Evolutionary conservation across 2,329 filamentous ascomycete genomes (phyloP).

Genomic region (Myriosclerotinia curreyana): DNA sequence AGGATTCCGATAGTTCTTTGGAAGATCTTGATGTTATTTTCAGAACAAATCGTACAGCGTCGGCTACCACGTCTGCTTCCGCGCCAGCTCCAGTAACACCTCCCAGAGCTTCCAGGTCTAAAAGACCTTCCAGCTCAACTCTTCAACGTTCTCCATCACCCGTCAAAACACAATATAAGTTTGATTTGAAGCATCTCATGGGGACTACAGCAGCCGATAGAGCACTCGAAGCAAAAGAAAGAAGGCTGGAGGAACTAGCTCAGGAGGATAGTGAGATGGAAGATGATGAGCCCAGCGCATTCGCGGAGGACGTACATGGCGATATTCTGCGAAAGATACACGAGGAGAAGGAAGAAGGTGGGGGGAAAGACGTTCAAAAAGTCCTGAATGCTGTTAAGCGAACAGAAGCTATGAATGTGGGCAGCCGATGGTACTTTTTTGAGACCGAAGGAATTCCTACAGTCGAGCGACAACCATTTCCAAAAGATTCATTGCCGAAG

Average conservation of each 20-base stretch:
- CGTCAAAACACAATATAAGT: constrained; percentile 53
- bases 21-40: constrained; percentile 48
- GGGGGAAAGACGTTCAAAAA: constrained; percentile 40
- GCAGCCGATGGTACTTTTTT: constrained; percentile 59
- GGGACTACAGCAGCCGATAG: constrained; percentile 58
- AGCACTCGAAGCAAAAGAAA: constrained; percentile 55
- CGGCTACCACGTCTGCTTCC: constrained; percentile 22
- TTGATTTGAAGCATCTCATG: constrained; percentile 60
- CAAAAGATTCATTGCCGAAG: constrained; percentile 25
- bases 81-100: constrained; percentile 19
- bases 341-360: constrained; percentile 42
- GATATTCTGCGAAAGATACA: constrained; percentile 14
- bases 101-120: constrained; percentile 24
- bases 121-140: constrained; percentile 25
- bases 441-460: constrained; percentile 29
- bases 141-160: constrained; percentile 50
- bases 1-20: constrained; percentile 51
- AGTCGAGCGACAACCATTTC: constrained; percentile 33
- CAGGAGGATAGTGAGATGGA: constrained; percentile 14
- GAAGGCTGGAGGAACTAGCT: constrained; percentile 39
- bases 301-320: constrained; percentile 8
- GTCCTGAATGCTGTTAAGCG: constrained; percentile 56
- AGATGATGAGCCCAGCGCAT: neutral
- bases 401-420: constrained; percentile 55
- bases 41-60: constrained; percentile 21